phyloP scores from a whole-genome alignment of 768 basidiomycete species.

The Mycena albidolilacea region DNA sequence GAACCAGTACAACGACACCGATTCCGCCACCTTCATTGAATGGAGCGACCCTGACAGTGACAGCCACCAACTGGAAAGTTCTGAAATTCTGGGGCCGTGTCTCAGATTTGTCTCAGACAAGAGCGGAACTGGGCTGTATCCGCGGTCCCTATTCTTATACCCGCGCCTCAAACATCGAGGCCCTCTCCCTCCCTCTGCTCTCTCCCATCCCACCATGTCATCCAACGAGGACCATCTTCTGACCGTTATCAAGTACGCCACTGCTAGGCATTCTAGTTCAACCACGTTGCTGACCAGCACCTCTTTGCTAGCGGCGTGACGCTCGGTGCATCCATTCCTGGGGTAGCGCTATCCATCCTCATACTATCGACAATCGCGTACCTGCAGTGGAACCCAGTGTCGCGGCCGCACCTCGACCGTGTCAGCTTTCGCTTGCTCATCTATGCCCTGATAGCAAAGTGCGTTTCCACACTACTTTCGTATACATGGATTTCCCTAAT shows the following conservation, averaged over 20 bases:
- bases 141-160: no score
- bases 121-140: no score
- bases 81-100: no score
- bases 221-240: neutral
- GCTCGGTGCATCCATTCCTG: neutral
- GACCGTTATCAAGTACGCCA: neutral
- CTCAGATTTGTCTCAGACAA: no score
- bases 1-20: no score
- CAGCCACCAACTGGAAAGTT: no score
- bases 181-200: no score
- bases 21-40: no score
- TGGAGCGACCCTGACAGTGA: no score
- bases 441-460: conserved; percentile 33
- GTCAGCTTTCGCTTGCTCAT: conserved; percentile 25
- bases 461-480: neutral
- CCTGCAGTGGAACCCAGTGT: neutral
- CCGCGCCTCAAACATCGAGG: no score
- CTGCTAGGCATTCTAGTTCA: neutral
- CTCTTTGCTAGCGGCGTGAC: conserved; percentile 1
- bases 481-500: neutral
- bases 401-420: conserved; percentile 12
- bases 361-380: neutral
- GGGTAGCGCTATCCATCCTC: neutral
- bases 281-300: neutral
- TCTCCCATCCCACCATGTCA: neutral